A percentile compares a stretch with the other conserved stretches of the same genome.
phyloP scores from a whole-genome alignment of 2,329 filamentous ascomycete species.

The Arthrobotrys iridis region DNA sequence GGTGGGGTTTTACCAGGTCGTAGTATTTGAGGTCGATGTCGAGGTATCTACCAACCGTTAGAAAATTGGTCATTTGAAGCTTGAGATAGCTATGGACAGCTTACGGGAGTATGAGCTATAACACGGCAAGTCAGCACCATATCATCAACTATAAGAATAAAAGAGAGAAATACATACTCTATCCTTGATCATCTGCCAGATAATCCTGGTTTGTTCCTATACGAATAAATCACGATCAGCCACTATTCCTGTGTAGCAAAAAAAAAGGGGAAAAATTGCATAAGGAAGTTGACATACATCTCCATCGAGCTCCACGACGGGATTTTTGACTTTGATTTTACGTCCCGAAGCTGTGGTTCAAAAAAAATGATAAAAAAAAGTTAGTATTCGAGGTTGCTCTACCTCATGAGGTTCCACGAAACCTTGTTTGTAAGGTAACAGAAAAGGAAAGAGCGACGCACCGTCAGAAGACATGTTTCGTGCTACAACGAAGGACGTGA shows the following conservation, averaged over 20 bases:
- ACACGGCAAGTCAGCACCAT: conserved; percentile 27
- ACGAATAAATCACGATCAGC: conserved; percentile 6
- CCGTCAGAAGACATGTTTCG: conserved; percentile 48
- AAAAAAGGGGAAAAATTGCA: conserved; percentile 32
- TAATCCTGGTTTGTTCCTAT: conserved; percentile 92
- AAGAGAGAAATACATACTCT: conserved; percentile 67
- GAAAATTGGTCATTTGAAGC: not conserved
- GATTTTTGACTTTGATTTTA: conserved; percentile 99
- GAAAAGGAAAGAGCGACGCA: not conserved
- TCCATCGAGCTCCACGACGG: conserved; percentile 95
- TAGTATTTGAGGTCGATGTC: conserved; percentile 99
- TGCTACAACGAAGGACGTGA: conserved; percentile 27
- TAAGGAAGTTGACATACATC: conserved; percentile 65
- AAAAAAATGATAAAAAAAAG: not conserved
- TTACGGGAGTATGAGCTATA: conserved; percentile 81
- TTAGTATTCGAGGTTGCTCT: not conserved
- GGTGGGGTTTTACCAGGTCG: conserved; percentile 71
- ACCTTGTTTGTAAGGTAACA: too few species aligned
- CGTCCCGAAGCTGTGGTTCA: conserved; percentile 17
- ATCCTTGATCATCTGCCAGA: conserved; percentile 99
- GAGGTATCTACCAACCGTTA: conserved; percentile 71
- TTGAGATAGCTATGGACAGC: conserved; percentile 55
- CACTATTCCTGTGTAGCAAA: not conserved
- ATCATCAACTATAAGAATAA: conserved; percentile 40
- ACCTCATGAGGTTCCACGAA: not conserved